These are phyloP conservation scores for Cercophora scortea DNA, from an alignment of 495 filamentous ascomycete genomes.

Conservation along the genomic window DNA sequence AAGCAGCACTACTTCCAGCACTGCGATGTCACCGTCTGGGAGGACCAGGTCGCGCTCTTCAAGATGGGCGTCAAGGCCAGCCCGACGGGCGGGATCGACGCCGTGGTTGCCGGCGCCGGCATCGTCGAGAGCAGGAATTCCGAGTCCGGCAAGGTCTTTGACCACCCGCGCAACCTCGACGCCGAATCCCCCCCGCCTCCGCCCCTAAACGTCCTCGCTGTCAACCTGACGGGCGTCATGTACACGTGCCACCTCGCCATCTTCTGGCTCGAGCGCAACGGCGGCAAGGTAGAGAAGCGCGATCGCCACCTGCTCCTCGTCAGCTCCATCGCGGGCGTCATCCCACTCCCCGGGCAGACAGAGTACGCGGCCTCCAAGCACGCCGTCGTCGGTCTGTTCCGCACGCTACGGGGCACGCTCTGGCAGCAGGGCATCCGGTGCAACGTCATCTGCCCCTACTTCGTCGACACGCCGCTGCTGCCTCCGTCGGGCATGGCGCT, in stretches of 20 bases:
- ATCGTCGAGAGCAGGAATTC: slow-evolving; percentile 36
- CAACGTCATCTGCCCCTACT: slow-evolving; percentile 59
- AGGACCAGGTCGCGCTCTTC: slow-evolving; percentile 55
- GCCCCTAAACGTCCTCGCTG: slow-evolving; percentile 43
- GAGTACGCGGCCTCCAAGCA: slow-evolving; percentile 58
- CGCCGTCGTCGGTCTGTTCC: slow-evolving; percentile 55
- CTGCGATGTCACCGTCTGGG: slow-evolving; percentile 48
- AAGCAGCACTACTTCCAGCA: slow-evolving; percentile 38
- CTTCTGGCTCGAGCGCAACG: slow-evolving; percentile 43
- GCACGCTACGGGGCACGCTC: slow-evolving; percentile 41
- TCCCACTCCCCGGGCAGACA: slow-evolving; percentile 35
- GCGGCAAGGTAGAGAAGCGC: slow-evolving; percentile 1
- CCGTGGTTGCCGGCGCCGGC: slow-evolving; percentile 62
- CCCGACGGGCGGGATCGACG: slow-evolving; percentile 49
- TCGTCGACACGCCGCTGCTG: slow-evolving; percentile 56
- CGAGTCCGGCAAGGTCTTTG: slow-evolving; percentile 22
- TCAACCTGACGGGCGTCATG: slow-evolving; percentile 55
- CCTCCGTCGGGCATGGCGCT: slow-evolving; percentile 29
- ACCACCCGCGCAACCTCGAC: slow-evolving; percentile 28
- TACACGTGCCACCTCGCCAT: slow-evolving; percentile 60
- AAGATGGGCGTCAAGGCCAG: slow-evolving; percentile 40
- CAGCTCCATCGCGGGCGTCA: slow-evolving; percentile 46
- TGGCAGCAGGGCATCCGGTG: slow-evolving; percentile 44
- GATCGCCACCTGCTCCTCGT: slow-evolving; percentile 50
- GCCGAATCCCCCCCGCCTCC: slow-evolving; percentile 42